Evolutionary conservation across 2,329 filamentous ascomycete species (phyloP).

Genomic region (Gliomastix tumulicola): DNA sequence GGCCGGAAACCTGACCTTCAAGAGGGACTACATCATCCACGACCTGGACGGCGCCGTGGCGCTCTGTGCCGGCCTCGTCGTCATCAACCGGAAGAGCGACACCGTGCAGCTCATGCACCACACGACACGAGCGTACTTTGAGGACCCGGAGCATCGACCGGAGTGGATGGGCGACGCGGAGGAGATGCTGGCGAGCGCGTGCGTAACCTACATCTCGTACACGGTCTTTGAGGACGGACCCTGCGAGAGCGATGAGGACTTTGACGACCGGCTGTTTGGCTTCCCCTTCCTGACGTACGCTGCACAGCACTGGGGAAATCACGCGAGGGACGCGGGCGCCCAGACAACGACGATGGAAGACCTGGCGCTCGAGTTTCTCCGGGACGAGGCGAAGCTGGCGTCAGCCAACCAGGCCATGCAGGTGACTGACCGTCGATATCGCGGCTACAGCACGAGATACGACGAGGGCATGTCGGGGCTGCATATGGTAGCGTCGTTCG

Average conservation of each 20-base stretch:
- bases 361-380: too few relatives aligned
- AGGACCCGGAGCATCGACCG: too few relatives aligned
- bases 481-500: background rate
- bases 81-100: conserved; percentile 23
- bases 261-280: background rate
- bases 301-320: background rate
- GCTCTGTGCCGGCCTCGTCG: conserved; percentile 31
- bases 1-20: conserved; percentile 14
- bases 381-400: too few relatives aligned
- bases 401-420: too few relatives aligned
- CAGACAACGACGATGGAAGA: too few relatives aligned
- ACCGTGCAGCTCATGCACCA: conserved; percentile 34
- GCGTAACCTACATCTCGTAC: conserved; percentile 8
- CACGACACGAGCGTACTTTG: conserved; percentile 35
- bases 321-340: background rate
- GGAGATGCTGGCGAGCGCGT: conserved; percentile 3
- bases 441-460: too few relatives aligned
- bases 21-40: background rate
- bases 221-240: conserved; percentile 2
- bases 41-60: conserved; percentile 21
- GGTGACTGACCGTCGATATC: too few relatives aligned
- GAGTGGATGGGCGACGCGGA: too few relatives aligned
- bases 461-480: background rate
- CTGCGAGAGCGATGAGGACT: conserved; percentile 4
- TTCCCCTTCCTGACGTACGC: background rate